Percentiles rank a stretch among this genome's conserved stretches.
These are phyloP conservation scores for Claviceps quebecensis DNA, from an alignment of 2,329 filamentous ascomycete genomes.

Conservation along the genomic window DNA sequence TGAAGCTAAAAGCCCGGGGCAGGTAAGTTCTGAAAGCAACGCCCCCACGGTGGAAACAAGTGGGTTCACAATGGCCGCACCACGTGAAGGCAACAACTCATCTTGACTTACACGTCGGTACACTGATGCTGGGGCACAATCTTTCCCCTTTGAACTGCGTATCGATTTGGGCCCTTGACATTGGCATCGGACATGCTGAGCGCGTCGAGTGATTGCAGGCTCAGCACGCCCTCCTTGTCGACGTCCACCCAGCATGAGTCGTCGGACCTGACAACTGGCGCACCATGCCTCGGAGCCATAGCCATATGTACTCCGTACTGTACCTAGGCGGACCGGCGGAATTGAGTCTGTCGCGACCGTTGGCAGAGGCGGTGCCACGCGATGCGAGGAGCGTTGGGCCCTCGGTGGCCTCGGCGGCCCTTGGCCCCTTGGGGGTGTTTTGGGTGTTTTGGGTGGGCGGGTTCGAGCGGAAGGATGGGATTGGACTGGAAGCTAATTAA, in stretches of 20 bases:
- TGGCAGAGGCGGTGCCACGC: neutral
- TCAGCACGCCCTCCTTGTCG: constrained; percentile 9
- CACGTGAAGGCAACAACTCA: neutral
- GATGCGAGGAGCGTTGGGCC: neutral
- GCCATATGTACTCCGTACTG: too few species aligned
- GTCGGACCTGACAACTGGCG: constrained; percentile 1
- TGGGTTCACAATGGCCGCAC: neutral
- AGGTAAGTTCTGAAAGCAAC: constrained; percentile 1
- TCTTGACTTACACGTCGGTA: constrained; percentile 16
- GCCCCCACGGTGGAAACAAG: neutral
- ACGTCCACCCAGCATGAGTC: constrained; percentile 1
- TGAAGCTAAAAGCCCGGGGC: neutral
- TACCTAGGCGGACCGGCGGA: neutral
- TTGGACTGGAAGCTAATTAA: too few species aligned
- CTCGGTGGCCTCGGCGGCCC: neutral
- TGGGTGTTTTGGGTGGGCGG: neutral
- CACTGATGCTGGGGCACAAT: constrained; percentile 15
- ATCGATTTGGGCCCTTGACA: constrained; percentile 15
- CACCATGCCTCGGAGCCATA: neutral
- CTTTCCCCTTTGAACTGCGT: constrained; percentile 19
- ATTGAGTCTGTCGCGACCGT: neutral
- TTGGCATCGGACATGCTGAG: constrained; percentile 14
- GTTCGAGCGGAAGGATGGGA: neutral
- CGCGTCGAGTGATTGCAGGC: constrained; percentile 14
- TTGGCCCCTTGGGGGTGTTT: too few species aligned